These are phyloP conservation scores for Colletotrichum magnum DNA, from an alignment of 2,329 filamentous ascomycete species.

Conservation along the genomic window DNA sequence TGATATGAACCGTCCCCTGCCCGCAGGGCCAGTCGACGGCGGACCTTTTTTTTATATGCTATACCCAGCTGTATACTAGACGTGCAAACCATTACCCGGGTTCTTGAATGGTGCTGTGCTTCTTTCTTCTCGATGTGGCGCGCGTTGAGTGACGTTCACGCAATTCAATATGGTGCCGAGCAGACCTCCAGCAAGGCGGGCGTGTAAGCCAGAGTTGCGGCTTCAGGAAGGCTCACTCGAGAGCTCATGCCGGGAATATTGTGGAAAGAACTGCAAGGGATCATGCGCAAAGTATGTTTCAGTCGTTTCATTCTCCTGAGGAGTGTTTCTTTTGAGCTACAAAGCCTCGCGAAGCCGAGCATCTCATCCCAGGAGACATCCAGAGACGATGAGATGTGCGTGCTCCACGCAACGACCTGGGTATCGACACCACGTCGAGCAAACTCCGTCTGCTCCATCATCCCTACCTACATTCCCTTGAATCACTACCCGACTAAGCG, in stretches of 20 bases:
- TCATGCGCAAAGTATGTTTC: too few relatives aligned
- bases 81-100: conserved; percentile 27
- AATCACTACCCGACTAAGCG: not conserved
- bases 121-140: not conserved
- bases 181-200: too few relatives aligned
- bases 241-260: too few relatives aligned
- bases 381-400: not conserved
- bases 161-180: too few relatives aligned
- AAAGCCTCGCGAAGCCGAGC: not conserved
- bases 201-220: too few relatives aligned
- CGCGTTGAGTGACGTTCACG: too few relatives aligned
- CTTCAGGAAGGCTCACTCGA: too few relatives aligned
- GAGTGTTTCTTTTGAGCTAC: not conserved
- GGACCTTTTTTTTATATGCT: conserved; percentile 29
- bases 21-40: not conserved
- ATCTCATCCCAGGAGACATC: not conserved
- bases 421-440: not conserved
- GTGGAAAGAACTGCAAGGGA: too few relatives aligned
- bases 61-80: conserved; percentile 42
- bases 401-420: not conserved
- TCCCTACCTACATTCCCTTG: not conserved
- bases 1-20: not conserved
- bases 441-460: not conserved
- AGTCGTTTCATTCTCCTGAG: not conserved
- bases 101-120: conserved; percentile 10